phyloP scores from a whole-genome alignment of 352 stramenopile genomes.

The Pythium dissimile region DNA sequence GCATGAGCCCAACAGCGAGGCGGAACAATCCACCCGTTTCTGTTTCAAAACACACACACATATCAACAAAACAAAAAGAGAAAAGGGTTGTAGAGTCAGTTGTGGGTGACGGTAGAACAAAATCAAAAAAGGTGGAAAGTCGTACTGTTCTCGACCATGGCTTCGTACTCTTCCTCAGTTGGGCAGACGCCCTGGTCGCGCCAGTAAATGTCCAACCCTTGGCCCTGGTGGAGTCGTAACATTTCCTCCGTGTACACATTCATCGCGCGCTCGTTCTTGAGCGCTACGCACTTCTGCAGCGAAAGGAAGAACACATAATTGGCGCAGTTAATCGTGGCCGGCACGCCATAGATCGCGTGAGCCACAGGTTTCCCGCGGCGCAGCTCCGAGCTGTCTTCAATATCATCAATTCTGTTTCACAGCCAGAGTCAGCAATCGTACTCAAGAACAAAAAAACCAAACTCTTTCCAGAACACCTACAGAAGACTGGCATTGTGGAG shows the following conservation, averaged over 20 bases:
- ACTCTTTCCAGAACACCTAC: slow-evolving; percentile 20
- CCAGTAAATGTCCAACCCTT: slow-evolving; percentile 96
- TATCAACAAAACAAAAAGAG: too few species aligned
- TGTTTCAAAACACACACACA: neutral
- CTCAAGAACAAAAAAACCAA: neutral
- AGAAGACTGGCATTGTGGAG: slow-evolving; percentile 96
- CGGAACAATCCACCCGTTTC: slow-evolving; percentile 97
- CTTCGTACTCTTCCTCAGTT: slow-evolving; percentile 90
- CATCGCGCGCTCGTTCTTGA: slow-evolving; percentile 83
- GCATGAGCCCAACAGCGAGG: slow-evolving; percentile 94
- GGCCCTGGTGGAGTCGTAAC: slow-evolving; percentile 93
- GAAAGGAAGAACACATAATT: slow-evolving; percentile 99
- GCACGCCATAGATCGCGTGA: slow-evolving; percentile 95
- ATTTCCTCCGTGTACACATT: slow-evolving; percentile 94
- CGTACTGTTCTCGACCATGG: slow-evolving; percentile 95
- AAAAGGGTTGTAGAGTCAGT: too few species aligned
- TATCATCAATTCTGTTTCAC: slow-evolving; percentile 90
- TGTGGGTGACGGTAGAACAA: too few species aligned
- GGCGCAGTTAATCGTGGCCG: slow-evolving; percentile 96
- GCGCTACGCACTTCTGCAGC: slow-evolving; percentile 87
- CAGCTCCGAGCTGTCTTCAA: slow-evolving; percentile 97
- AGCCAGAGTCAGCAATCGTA: neutral
- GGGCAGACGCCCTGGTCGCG: slow-evolving; percentile 89
- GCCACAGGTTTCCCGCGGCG: slow-evolving; percentile 92
- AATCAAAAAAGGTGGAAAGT: neutral